Base-by-base conservation (phyloP, 2,329 filamentous ascomycete genomes). In the Diplocarpon rosae region DNA sequence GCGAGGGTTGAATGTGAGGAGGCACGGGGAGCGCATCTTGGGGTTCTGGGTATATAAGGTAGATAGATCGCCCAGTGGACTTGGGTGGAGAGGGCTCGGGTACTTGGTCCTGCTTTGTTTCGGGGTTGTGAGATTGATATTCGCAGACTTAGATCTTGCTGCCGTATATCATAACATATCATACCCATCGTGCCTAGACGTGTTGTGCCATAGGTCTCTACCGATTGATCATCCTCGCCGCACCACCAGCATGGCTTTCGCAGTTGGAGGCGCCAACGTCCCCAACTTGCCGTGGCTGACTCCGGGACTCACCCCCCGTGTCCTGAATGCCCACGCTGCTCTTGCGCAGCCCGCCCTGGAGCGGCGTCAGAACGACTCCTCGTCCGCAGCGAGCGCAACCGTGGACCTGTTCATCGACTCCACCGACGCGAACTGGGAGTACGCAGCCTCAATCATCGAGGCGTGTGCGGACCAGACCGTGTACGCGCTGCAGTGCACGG, bases 331-430 rank as follows among this genome's bases (percentile, higher is more conserved):
- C 24, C 20, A 3, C 20, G 20, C 7, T 24, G 28, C n/a, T 16
- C 31, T 33, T 32, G 24, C 28, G 32, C 10, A 12, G 37, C 10
- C 38, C 31, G n/a, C 20, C 43, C 29, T 31, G 33, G 5, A 33
- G 24, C 30, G 33, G 10, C 30, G n/a, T 3, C 33, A 35, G n/a
- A 42, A 42, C 10, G 15, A 15, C 24, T 36, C 39, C 11, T 24
- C 37, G 12, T 13, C 39, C n/a, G 13, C 38, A 4, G 14, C 38
- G 30, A 34, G 29, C 7, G 41, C 28, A 13, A 46, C 43, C 5
- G 16, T 46, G 24, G 42, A 46, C 30, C 30, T 46, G 43, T 46
- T 46, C 43, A 42, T 46, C 9, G 43, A 46, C 12, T 35, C 43
- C 20, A 32, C 24, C 8, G 38, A 37, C 17, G 10, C 17, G 8